These are phyloP conservation scores for Coniferiporia weirii DNA, from an alignment of 1,284 basidiomycete genomes.

Conservation along the genomic window DNA sequence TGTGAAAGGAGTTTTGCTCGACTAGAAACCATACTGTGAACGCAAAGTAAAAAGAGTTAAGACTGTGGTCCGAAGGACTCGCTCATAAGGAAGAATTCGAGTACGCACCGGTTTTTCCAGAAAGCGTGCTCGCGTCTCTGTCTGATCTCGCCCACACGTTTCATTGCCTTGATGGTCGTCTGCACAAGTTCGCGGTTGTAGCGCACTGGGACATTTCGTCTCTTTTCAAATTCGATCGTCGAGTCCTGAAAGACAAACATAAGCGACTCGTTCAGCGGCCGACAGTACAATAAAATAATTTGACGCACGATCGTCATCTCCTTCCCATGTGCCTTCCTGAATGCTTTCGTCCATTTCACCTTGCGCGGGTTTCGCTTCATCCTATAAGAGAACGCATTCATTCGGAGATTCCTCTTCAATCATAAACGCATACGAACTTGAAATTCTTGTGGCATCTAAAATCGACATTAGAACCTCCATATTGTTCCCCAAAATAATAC, in stretches of 20 bases:
- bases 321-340: slow-evolving; percentile 97
- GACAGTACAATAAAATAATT: not conserved
- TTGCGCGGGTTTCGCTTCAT: slow-evolving; percentile 99
- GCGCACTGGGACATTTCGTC: slow-evolving; percentile 94
- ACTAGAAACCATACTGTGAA: slow-evolving; percentile 70
- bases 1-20: slow-evolving; percentile 68
- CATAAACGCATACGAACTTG: slow-evolving; percentile 53
- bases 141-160: slow-evolving; percentile 92
- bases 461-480: slow-evolving; percentile 17
- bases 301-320: slow-evolving; percentile 95
- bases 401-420: slow-evolving; percentile 7
- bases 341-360: slow-evolving; percentile 99
- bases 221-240: slow-evolving; percentile 99
- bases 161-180: slow-evolving; percentile 97
- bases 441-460: slow-evolving; percentile 97
- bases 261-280: not conserved
- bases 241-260: slow-evolving; percentile 66
- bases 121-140: slow-evolving; percentile 91
- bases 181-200: slow-evolving; percentile 94
- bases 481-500: not conserved
- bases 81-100: not conserved
- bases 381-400: slow-evolving; percentile 37
- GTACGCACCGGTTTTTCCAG: slow-evolving; percentile 83
- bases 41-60: slow-evolving; percentile 7
- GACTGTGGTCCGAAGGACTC: not conserved